Evolutionary conservation across 2,329 filamentous ascomycete genomes (phyloP).

Genomic region (Acrocalymma vagum): DNA sequence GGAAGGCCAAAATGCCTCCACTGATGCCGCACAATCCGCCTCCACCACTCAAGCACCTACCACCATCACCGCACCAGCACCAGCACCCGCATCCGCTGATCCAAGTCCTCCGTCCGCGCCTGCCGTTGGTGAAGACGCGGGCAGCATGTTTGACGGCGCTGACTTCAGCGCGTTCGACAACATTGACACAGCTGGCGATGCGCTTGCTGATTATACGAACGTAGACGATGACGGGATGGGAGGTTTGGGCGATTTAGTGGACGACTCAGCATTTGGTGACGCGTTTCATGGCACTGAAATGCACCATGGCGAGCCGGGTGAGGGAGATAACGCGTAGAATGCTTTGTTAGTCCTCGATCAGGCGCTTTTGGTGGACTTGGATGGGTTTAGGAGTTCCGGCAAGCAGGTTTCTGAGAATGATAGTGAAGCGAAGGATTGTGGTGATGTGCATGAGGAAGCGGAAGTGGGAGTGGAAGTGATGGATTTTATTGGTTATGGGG

Average conservation of each 20-base stretch:
- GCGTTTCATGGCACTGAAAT: conserved; percentile 50
- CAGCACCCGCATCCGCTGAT: conserved; percentile 22
- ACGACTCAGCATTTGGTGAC: conserved; percentile 50
- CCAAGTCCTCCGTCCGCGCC: conserved; percentile 26
- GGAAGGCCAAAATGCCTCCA: conserved; percentile 29
- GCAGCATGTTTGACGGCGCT: conserved; percentile 47
- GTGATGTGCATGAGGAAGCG: too few species aligned
- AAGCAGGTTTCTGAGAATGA: too few species aligned
- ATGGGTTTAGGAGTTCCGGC: too few species aligned
- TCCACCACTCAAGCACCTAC: conserved; percentile 23
- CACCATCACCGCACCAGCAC: conserved; percentile 23
- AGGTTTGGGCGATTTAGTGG: conserved; percentile 45
- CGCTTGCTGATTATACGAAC: conserved; percentile 47
- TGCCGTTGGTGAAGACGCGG: conserved; percentile 37
- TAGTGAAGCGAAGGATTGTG: too few species aligned
- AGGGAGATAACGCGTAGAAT: conserved; percentile 34
- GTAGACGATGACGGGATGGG: conserved; percentile 44
- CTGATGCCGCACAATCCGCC: conserved; percentile 25
- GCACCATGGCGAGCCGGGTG: conserved; percentile 40
- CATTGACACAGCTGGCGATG: conserved; percentile 50
- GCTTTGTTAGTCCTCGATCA: too few species aligned
- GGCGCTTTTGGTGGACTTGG: too few species aligned
- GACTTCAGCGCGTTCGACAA: conserved; percentile 49
- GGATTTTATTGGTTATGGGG: too few species aligned
- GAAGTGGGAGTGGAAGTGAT: too few species aligned